A percentile compares a stretch with the other conserved stretches of the same genome.
phyloP scores from a whole-genome alignment of 805 yeast species.

The Myxozyma vanderwaltii region DNA sequence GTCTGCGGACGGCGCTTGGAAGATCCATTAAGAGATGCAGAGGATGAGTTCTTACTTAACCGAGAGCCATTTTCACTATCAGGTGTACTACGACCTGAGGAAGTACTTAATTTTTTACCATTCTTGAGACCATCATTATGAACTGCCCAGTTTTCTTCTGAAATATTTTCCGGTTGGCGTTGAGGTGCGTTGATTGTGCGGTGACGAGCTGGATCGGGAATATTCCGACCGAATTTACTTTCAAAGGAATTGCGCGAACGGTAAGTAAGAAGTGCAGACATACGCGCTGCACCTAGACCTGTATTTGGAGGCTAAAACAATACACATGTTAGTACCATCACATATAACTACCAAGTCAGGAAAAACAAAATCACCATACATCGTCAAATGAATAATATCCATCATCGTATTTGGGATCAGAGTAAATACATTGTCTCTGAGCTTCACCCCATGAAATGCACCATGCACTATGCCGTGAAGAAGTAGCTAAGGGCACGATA shows the following conservation, averaged over 20 bases:
- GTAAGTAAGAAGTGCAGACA: conserved; percentile 93
- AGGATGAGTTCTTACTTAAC: conserved; percentile 21
- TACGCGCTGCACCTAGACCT: conserved; percentile 94
- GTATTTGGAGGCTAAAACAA: conserved; percentile 62
- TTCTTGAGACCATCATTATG: conserved; percentile 75
- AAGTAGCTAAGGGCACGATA: conserved; percentile 84
- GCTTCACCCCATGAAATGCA: conserved; percentile 99
- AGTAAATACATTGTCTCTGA: conserved; percentile 91
- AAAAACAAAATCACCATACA: conserved; percentile 5
- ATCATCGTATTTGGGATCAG: conserved; percentile 89
- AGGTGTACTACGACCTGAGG: conserved; percentile 8
- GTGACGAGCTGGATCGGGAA: conserved; percentile 53
- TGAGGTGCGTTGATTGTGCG: conserved; percentile 42
- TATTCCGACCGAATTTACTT: conserved; percentile 82
- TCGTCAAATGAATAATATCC: conserved; percentile 81
- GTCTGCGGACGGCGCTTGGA: conserved; percentile 45
- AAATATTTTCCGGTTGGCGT: conserved; percentile 35
- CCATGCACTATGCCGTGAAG: conserved; percentile 97
- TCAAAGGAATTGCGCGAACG: conserved; percentile 92
- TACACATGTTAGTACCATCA: background rate
- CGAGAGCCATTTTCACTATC: conserved; percentile 12
- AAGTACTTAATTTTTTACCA: conserved; percentile 20
- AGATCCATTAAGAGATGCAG: conserved; percentile 32
- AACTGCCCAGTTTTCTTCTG: conserved; percentile 67
- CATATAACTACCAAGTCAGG: background rate